phyloP scores from a whole-genome alignment of 2,329 filamentous ascomycete genomes.

The Thielaviopsis punctulata region DNA sequence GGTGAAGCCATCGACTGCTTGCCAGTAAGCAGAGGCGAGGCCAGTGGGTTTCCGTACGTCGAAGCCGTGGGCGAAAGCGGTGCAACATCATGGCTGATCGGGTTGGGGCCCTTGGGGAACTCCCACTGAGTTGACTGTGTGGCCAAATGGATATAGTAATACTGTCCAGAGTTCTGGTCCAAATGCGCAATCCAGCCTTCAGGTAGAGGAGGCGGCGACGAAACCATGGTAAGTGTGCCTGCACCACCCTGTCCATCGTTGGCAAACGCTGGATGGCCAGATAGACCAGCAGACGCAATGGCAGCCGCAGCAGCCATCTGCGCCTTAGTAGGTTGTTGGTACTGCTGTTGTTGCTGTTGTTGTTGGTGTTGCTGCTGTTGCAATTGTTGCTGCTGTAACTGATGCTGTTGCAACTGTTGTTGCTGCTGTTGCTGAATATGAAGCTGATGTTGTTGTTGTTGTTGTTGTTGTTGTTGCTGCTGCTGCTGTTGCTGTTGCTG shows the following conservation, averaged over 20 bases:
- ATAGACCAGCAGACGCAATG: slow-evolving; percentile 31
- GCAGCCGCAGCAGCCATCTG: slow-evolving; percentile 23
- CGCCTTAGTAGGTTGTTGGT: slow-evolving; percentile 7
- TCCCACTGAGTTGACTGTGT: slow-evolving; percentile 98
- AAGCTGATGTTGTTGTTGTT: background rate
- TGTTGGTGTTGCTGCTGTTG: background rate
- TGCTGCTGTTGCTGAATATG: background rate
- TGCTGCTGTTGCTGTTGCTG: background rate
- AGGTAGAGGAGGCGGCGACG: slow-evolving; percentile 79
- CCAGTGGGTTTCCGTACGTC: slow-evolving; percentile 57
- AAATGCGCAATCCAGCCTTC: slow-evolving; percentile 98
- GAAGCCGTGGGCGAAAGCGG: slow-evolving; percentile 71
- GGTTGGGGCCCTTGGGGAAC: slow-evolving; percentile 89
- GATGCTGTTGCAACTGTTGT: background rate
- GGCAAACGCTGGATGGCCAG: slow-evolving; percentile 76
- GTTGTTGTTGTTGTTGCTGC: background rate
- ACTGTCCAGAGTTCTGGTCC: slow-evolving; percentile 88
- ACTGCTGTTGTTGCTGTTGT: background rate
- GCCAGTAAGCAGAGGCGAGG: slow-evolving; percentile 45
- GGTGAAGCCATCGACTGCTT: slow-evolving; percentile 50
- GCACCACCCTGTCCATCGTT: slow-evolving; percentile 38
- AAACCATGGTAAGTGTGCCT: slow-evolving; percentile 24
- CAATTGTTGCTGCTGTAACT: background rate
- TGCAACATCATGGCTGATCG: slow-evolving; percentile 62
- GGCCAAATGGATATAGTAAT: slow-evolving; percentile 95